Percentiles rank a stretch among this genome's conserved stretches.
These are phyloP conservation scores for Macaranga tanarius DNA, from an alignment of 441 rosid species.

Conservation along the genomic window DNA sequence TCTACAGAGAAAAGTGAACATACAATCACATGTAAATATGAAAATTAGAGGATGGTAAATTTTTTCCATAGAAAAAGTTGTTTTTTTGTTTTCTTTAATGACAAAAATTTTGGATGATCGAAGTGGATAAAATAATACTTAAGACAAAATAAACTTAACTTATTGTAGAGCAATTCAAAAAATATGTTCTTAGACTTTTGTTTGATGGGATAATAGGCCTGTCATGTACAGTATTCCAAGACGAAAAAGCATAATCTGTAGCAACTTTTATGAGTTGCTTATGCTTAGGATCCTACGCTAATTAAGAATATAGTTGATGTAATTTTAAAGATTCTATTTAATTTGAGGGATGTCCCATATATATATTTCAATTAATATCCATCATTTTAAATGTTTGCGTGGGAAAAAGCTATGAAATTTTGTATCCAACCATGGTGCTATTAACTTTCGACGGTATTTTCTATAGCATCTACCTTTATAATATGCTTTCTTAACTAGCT, in stretches of 20 bases:
- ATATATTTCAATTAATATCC: background rate
- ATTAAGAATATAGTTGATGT: background rate
- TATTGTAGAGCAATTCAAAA: background rate
- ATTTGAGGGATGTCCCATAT: background rate
- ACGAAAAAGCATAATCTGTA: background rate
- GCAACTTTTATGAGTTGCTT: background rate
- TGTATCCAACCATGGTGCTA: background rate
- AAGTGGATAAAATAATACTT: background rate
- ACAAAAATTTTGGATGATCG: background rate
- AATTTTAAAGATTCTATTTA: background rate
- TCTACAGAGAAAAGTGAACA: too few species aligned
- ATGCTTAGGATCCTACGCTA: slow-evolving; percentile 23
- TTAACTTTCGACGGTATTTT: background rate
- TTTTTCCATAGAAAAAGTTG: too few species aligned
- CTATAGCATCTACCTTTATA: background rate
- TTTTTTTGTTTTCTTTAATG: too few species aligned
- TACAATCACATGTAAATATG: too few species aligned
- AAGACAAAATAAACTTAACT: slow-evolving; percentile 10
- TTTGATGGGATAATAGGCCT: slow-evolving; percentile 12
- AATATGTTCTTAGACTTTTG: background rate
- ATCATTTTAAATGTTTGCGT: background rate
- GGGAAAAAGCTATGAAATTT: background rate
- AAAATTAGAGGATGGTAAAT: too few species aligned
- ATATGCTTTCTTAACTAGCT: background rate
- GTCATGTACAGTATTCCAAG: background rate